Evolutionary conservation across 116 monocot genomes (phyloP), one percentile per base, ranked within the genome.

Genomic region (Trichopus zeylanicus): DNA sequence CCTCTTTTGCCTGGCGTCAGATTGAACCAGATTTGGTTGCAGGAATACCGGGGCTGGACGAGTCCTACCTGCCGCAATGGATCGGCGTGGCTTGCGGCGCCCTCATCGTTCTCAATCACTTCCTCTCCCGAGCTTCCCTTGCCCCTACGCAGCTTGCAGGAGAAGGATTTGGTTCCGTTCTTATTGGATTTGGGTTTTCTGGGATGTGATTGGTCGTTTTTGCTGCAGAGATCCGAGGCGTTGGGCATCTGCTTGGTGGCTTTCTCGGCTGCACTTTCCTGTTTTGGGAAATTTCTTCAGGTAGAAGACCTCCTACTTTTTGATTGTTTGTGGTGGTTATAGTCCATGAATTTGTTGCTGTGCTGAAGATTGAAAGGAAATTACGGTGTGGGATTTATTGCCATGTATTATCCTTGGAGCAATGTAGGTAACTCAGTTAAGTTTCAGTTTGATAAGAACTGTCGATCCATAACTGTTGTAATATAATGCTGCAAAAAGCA

Each of bases 21-120:
- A 13, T 7, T 52, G 34, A n/a, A n/a, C n/a, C n/a, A n/a, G 18
- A 68, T 59, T 51, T 7, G 31, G 20, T 52, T 60, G 61, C 70
- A 93, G 93, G 93, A 30, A 93, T 93, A 15, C 89, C 85, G 26
- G 93, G 89, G 6, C 23, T 97, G 57, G 91, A 97, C 51, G 95
- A 97, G 65, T 86, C 95, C n/a, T 84, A 97, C 70, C 70, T 97
- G 32, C 91, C 95, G 7, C 70, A 80, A 64, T 85, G 70, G 61
- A 69, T 88, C 1, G 85, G 91, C 23, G 16, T 68, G 6, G 79
- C 71, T 24, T 82, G 82, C 39, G 97, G 91, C 3, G 69, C 73
- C 8, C 76, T 98, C 29, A 68, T 98, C 39, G 9, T 88, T 20
- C 73, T 87, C 48, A 98, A 98, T 57, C 88, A 97, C 66, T 79